A percentile compares a stretch with the other conserved stretches of the same genome.
Evolutionary conservation across 1,284 basidiomycete species (phyloP).

Genomic region (Coniferiporia sulphurascens): DNA sequence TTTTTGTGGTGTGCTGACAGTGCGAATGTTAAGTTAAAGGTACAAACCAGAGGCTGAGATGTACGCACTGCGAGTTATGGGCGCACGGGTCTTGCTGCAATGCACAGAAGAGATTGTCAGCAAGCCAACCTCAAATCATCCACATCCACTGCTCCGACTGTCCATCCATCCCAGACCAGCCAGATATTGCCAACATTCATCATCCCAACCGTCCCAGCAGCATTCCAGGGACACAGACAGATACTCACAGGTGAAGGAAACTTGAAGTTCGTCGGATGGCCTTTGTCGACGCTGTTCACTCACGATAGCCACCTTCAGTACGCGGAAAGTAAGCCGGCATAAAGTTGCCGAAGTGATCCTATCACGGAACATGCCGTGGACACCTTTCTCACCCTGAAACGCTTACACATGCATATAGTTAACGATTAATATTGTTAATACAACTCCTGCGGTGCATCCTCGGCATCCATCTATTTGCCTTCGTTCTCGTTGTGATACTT

Average conservation of each 20-base stretch:
- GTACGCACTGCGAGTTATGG: constrained; percentile 11
- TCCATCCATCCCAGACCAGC: constrained; percentile 6
- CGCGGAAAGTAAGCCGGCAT: not conserved
- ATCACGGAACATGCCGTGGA: not conserved
- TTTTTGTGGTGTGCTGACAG: constrained; percentile 33
- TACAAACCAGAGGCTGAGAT: not conserved
- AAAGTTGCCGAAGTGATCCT: not conserved
- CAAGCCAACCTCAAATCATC: not conserved
- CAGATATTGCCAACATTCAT: not conserved
- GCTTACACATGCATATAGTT: too few species aligned
- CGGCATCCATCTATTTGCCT: too few species aligned
- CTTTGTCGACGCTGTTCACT: not conserved
- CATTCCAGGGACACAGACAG: not conserved
- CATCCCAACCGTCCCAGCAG: not conserved
- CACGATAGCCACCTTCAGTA: not conserved
- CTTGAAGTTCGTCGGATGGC: not conserved
- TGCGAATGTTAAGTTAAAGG: constrained; percentile 27
- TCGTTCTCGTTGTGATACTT: too few species aligned
- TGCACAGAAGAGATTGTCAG: not conserved
- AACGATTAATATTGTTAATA: too few species aligned
- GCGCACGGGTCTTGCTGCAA: constrained; percentile 8
- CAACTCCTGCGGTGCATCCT: too few species aligned
- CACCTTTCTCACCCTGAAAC: too few species aligned
- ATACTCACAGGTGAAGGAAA: constrained; percentile 5
- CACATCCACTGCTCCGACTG: constrained; percentile 1